Conservation (phyloP, 2,329 filamentous ascomycete species). For the Botryotinia globosa region DNA sequence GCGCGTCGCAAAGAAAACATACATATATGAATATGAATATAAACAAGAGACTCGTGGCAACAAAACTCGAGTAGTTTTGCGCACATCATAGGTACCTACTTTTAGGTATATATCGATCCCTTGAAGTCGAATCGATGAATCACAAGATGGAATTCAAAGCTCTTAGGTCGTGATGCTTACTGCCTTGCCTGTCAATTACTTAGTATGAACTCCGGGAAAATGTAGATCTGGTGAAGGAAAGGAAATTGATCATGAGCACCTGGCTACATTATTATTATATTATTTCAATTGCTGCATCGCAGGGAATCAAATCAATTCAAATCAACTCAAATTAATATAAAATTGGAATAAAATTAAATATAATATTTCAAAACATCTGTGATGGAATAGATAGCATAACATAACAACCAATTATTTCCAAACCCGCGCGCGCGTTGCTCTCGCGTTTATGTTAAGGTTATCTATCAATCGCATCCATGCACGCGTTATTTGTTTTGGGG, state of each 20-base stretch:
- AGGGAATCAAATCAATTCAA: no score
- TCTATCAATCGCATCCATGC: no score
- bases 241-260: neutral
- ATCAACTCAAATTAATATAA: no score
- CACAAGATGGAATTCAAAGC: neutral
- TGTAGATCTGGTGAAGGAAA: no score
- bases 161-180: no score
- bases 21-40: neutral
- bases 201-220: no score
- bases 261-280: no score
- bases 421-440: neutral
- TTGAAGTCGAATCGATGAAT: neutral
- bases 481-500: neutral
- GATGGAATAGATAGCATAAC: no score
- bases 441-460: neutral
- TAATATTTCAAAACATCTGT: no score
- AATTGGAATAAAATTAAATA: no score
- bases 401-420: neutral
- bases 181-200: no score
- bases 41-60: neutral
- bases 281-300: no score
- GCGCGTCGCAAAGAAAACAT: neutral
- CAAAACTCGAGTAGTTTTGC: neutral
- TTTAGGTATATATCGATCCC: neutral
- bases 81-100: neutral